Percentiles rank a stretch among this genome's conserved stretches.
phyloP scores from a whole-genome alignment of 805 yeast genomes.

The Wickerhamiella azyma region DNA sequence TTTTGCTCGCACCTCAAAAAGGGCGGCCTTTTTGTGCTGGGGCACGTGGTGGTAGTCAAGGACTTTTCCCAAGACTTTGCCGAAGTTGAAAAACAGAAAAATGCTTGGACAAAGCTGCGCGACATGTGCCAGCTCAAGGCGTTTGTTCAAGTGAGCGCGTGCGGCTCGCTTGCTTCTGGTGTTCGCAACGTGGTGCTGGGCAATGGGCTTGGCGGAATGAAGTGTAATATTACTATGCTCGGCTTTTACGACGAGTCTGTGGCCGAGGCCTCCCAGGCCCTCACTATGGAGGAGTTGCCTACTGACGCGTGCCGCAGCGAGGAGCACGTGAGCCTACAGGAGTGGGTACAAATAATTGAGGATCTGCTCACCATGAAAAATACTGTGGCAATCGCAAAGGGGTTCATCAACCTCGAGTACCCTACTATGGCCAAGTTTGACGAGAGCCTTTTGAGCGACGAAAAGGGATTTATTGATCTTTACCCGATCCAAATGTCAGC shows the following conservation, averaged over 20 bases:
- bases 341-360: constrained; percentile 89
- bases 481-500: constrained; percentile 98
- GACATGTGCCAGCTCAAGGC: constrained; percentile 75
- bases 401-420: constrained; percentile 53
- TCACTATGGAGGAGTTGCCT: constrained; percentile 36
- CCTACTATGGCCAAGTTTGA: constrained; percentile 31
- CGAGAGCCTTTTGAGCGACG: constrained; percentile 21
- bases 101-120: constrained; percentile 74
- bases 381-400: constrained; percentile 87
- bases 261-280: constrained; percentile 1
- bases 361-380: constrained; percentile 80
- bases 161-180: constrained; percentile 87
- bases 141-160: constrained; percentile 82
- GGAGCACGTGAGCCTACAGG: constrained; percentile 49
- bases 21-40: constrained; percentile 85
- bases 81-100: constrained; percentile 58
- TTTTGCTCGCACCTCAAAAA: constrained; percentile 91
- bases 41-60: constrained; percentile 64
- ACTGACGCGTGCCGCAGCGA: constrained; percentile 71
- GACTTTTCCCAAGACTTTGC: constrained; percentile 49
- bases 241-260: constrained; percentile 62
- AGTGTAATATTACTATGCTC: constrained; percentile 83
- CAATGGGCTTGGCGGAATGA: constrained; percentile 97
- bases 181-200: constrained; percentile 83
- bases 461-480: constrained; percentile 54